phyloP scores from a whole-genome alignment of 179 eudicot genomes.

The Spergularia azorica region DNA sequence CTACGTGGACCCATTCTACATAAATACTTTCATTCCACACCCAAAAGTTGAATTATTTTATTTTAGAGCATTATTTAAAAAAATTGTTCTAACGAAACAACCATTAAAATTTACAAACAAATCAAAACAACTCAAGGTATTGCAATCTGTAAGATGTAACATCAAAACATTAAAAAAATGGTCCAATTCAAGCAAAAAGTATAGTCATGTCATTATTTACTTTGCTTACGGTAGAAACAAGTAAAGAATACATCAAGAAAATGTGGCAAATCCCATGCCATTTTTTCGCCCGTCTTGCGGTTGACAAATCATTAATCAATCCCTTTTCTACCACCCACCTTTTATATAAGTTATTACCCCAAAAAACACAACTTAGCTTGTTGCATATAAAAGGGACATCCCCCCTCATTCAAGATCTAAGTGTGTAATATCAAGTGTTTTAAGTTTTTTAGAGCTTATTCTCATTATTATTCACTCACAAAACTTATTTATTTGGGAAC shows the following conservation, averaged over 20 bases:
- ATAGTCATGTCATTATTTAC: not conserved
- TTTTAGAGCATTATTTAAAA: too few relatives aligned
- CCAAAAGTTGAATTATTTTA: too few relatives aligned
- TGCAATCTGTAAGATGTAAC: too few relatives aligned
- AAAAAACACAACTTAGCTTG: not conserved
- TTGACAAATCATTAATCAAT: slow-evolving; percentile 25
- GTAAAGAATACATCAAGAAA: not conserved
- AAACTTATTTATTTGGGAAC: not conserved
- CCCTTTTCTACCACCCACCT: not conserved
- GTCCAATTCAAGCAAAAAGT: not conserved
- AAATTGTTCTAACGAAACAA: too few relatives aligned
- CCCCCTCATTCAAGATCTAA: not conserved
- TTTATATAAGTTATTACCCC: too few relatives aligned
- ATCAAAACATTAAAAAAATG: not conserved
- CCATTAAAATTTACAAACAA: too few relatives aligned
- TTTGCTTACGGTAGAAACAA: slow-evolving; percentile 13
- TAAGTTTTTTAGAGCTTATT: too few relatives aligned
- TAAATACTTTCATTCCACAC: too few relatives aligned
- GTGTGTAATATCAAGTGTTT: too few relatives aligned
- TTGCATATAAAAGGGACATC: not conserved
- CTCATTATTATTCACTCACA: not conserved
- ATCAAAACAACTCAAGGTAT: too few relatives aligned
- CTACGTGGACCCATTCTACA: too few relatives aligned
- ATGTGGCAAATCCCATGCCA: slow-evolving; percentile 5
- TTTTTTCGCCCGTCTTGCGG: slow-evolving; percentile 6